Evolutionary conservation across 192 early-diverging fungal species (phyloP).

Genomic region (Coemansia sp.): DNA sequence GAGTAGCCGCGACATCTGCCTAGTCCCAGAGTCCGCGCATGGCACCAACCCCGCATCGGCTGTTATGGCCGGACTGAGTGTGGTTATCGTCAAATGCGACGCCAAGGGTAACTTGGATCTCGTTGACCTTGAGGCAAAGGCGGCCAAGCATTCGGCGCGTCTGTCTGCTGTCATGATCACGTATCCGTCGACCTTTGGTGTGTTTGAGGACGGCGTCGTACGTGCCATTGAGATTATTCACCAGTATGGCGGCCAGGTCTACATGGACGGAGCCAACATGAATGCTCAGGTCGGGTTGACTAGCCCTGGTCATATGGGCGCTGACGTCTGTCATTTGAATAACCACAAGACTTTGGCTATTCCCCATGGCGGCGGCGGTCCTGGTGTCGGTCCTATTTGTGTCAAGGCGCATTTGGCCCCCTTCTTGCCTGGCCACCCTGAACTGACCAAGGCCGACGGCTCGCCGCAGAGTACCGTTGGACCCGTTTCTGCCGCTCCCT

Average conservation of each 20-base stretch:
- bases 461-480: constrained; percentile 72
- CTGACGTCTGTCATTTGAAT: constrained; percentile 99
- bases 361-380: constrained; percentile 98
- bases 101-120: constrained; percentile 92
- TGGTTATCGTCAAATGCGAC: constrained; percentile 92
- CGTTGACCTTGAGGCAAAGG: constrained; percentile 86
- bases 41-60: constrained; percentile 99
- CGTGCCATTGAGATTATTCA: constrained; percentile 94
- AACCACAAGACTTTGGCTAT: constrained; percentile 99
- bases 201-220: constrained; percentile 90
- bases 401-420: constrained; percentile 89
- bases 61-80: constrained; percentile 95
- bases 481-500: constrained; percentile 95
- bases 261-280: constrained; percentile 97
- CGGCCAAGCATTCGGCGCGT: constrained; percentile 79
- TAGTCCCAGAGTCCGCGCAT: constrained; percentile 98
- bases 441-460: constrained; percentile 72
- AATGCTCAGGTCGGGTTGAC: constrained; percentile 87
- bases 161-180: constrained; percentile 99
- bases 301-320: constrained; percentile 92
- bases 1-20: constrained; percentile 83
- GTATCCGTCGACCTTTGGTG: constrained; percentile 98
- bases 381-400: constrained; percentile 97
- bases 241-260: constrained; percentile 94
- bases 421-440: constrained; percentile 92